A percentile compares a stretch with the other conserved stretches of the same genome.
Evolutionary conservation across 371 early-diverging fungal genomes (phyloP).

Genomic region (Syncephalis plumigaleata): DNA sequence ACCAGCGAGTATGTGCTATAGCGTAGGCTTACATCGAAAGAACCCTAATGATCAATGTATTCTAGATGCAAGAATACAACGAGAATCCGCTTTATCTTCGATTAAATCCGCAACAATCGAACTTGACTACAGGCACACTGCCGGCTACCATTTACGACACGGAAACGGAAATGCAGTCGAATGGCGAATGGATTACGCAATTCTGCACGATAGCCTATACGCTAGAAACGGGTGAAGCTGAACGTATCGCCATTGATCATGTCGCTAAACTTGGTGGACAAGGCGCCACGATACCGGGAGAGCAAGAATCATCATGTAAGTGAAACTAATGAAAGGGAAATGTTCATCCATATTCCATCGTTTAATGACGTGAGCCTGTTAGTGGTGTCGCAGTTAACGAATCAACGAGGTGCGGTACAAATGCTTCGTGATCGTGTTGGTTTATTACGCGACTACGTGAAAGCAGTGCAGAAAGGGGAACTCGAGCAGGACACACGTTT

Average conservation of each 20-base stretch:
- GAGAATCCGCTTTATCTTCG: constrained; percentile 63
- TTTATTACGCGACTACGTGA: constrained; percentile 47
- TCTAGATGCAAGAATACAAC: constrained; percentile 45
- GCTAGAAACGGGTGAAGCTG: constrained; percentile 70
- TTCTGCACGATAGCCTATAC: constrained; percentile 20
- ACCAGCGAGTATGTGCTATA: constrained; percentile 37
- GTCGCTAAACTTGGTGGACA: constrained; percentile 28
- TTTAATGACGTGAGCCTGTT: constrained; percentile 4
- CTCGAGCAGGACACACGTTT: constrained; percentile 12
- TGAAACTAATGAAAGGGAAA: not conserved
- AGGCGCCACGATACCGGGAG: constrained; percentile 35
- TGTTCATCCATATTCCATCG: not conserved
- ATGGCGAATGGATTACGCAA: constrained; percentile 2
- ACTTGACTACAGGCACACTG: constrained; percentile 28
- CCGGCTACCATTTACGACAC: constrained; percentile 72
- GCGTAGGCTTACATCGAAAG: not conserved
- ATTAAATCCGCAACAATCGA: constrained; percentile 38
- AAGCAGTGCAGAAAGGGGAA: constrained; percentile 38
- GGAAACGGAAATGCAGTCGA: constrained; percentile 42
- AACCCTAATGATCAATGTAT: not conserved
- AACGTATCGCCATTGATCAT: constrained; percentile 74
- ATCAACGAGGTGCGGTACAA: constrained; percentile 63
- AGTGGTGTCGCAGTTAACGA: constrained; percentile 53
- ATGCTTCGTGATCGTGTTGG: constrained; percentile 60
- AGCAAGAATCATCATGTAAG: constrained; percentile 26